Evolutionary conservation across 345 rosid genomes (phyloP).

Genomic region (Eucalyptus tenuipes): DNA sequence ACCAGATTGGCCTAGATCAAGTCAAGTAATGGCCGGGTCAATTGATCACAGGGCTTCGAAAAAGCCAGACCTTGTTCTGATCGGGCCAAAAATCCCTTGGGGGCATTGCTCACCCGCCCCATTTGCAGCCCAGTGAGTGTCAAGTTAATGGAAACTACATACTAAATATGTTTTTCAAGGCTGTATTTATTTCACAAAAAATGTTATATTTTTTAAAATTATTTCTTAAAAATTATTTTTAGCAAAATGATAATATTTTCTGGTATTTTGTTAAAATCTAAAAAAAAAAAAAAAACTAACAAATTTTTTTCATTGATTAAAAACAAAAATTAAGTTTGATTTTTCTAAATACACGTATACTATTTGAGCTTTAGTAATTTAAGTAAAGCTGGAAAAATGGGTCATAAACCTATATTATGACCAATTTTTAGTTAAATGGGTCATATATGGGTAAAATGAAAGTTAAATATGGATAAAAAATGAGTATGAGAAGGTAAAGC

Average conservation of each 20-base stretch:
- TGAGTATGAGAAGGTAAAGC: too few species aligned
- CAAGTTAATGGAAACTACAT: background rate
- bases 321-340: background rate
- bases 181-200: background rate
- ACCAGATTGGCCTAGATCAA: background rate
- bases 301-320: rapidly evolving
- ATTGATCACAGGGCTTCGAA: background rate
- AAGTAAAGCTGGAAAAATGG: too few species aligned
- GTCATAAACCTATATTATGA: too few species aligned
- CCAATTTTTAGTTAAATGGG: too few species aligned
- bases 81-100: background rate
- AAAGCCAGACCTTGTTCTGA: background rate
- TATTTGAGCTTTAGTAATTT: background rate
- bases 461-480: too few species aligned
- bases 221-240: background rate
- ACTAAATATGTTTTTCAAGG: background rate
- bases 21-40: background rate
- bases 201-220: background rate
- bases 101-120: background rate
- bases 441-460: too few species aligned
- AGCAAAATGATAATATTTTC: background rate
- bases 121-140: background rate
- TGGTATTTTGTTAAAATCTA: rapidly evolving
- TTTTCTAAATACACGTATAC: background rate
- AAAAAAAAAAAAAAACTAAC: background rate